Base-by-base conservation (phyloP, 2,329 filamentous ascomycete species). In the Verticillium albo-atrum region DNA sequence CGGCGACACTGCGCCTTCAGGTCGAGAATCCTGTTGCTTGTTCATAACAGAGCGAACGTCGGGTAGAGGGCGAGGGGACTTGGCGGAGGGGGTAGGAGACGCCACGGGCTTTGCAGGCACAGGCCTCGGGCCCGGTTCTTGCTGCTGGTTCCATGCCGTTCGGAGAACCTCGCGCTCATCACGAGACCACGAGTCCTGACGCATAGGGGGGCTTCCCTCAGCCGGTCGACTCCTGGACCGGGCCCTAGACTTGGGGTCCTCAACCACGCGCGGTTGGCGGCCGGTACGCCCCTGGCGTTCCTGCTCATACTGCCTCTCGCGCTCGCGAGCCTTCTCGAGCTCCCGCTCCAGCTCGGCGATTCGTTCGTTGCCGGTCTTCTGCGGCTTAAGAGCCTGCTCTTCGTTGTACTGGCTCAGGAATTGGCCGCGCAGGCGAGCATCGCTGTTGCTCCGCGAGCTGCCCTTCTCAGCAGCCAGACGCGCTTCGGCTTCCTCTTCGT, bases 391-490 rank as follows among this genome's bases (percentile, higher is more conserved):
- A 2, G 23, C 55, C 70, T 90, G 86, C 65, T 91, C 88, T 23
- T 88, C 86, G 71, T 91, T 89, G 71, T 97, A 96, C 70, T 97
- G 90, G 69, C 90, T 94, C 56, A 96, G 82, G 67, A 89, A 93
- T 70, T 97, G 92, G 2, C 92, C 92, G 61, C 88, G 89, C 25
- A 97, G 79, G 62, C 88, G 85, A 37, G 82, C 80, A 66, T 92
- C 88, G 67, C 82, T 81, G 64, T 79, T 75, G 53, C 79, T 82
- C 61, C 85, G 82, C 59, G 84, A 80, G 60, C 84, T 80, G 66
- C 81, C 80, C 54, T 89, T 84, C 68, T 94, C 89, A 60, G 88
- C 80, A 55, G 85, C 84, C 32, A 92, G 72, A 47, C 82, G 82
- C 12, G 84, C 83, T 67, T 92, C 88, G 2, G 87, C 85, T 64